phyloP scores from a whole-genome alignment of 208 protist genomes.

The Endotrypanum monterogeii region DNA sequence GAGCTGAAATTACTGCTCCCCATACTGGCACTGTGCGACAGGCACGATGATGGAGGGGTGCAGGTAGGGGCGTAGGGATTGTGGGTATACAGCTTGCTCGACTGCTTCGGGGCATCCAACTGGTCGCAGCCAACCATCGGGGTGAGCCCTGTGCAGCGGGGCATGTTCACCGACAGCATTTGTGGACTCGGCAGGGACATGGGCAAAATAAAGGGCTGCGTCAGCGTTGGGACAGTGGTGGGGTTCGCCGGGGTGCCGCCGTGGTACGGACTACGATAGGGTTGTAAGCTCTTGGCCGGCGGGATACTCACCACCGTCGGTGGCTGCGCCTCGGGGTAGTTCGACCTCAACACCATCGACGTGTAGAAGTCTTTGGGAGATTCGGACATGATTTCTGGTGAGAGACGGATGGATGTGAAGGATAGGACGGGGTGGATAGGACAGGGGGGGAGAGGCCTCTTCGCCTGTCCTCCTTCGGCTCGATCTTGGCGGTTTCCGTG shows the following conservation, averaged over 20 bases:
- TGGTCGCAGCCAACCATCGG: constrained; percentile 19
- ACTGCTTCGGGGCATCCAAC: constrained; percentile 1
- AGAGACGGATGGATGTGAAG: neutral
- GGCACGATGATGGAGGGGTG: constrained; percentile 9
- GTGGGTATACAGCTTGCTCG: constrained; percentile 52
- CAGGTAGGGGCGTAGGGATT: constrained; percentile 73
- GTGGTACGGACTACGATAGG: constrained; percentile 27
- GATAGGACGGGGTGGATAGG: neutral
- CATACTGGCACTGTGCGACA: constrained; percentile 29
- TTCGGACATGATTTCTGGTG: constrained; percentile 23
- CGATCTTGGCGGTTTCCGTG: too few species aligned
- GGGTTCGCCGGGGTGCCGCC: constrained; percentile 8
- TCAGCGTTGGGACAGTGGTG: neutral
- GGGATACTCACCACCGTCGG: constrained; percentile 1
- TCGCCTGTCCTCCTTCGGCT: neutral
- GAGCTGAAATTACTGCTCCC: constrained; percentile 17
- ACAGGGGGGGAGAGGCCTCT: neutral
- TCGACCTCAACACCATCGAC: constrained; percentile 57
- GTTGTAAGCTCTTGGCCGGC: constrained; percentile 18
- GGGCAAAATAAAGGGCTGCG: neutral
- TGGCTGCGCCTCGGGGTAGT: constrained; percentile 30
- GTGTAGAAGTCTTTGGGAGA: constrained; percentile 46
- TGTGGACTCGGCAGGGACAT: constrained; percentile 7
- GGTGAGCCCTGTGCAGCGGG: neutral
- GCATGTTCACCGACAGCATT: constrained; percentile 3